Evolutionary conservation across 768 basidiomycete genomes (phyloP), one percentile per base, ranked within the genome.

Genomic region (Clavaria fumosa): DNA sequence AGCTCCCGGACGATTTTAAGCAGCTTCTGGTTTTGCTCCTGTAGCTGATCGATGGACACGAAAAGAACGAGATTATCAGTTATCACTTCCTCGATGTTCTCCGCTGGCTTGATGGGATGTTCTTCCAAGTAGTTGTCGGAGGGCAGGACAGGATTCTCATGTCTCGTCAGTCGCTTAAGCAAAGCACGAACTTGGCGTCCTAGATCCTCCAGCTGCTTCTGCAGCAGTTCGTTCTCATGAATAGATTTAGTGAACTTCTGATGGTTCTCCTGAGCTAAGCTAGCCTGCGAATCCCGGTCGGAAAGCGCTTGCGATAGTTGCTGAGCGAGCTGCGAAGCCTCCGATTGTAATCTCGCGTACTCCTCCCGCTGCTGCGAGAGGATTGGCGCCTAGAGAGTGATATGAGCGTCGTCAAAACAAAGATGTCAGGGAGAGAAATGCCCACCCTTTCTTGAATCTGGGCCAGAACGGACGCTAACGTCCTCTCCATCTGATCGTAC

Each of bases 381-480:
- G 18, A 89, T 66, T 6, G 93, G 93, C 10, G 89, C 89, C 90
- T 95, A 45, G 14, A 31, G 19, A 15, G 19, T 26, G 6, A 12
- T 9, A 26, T 27, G n/a, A 40, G n/a, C n/a, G n/a, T 40, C 22
- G 23, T 23, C 24, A 5, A 34, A 23, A 5, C 19, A 7, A 36
- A 24, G 7, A 44, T 4, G n/a, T n/a, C n/a, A n/a, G n/a, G 20
- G 15, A 19, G n/a, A 40, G 1, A 45, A 34, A 2, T 14, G 60
- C 78, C 36, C 50, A 86, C 85, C 55, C 82, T 64, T 61, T 93
- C 93, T 53, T 91, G 80, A 39, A 97, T 85, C 58, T 96, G 85
- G 43, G 77, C 75, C 3, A 93, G 66, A 15, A 96, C 77, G 28
- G 76, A 69, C 10, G 75, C 64, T 34, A 96, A 63, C 1, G 84